phyloP scores from a whole-genome alignment of 257 asterid genomes.

The Solanum sparsipilum region DNA sequence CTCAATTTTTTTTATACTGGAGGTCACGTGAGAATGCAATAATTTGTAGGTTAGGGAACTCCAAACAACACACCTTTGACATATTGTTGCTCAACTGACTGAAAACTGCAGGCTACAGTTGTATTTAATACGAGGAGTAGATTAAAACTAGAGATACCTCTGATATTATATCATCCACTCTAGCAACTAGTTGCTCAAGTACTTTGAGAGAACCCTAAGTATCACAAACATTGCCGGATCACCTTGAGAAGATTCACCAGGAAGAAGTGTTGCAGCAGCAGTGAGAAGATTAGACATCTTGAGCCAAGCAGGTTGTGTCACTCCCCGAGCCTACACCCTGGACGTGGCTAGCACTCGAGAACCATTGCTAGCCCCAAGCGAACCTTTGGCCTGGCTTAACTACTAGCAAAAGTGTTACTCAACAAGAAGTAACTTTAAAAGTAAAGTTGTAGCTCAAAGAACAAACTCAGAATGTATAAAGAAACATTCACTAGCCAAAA shows the following conservation, averaged over 20 bases:
- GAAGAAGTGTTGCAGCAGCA: constrained; percentile 55
- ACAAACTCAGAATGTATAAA: too few species aligned
- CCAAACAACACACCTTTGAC: neutral
- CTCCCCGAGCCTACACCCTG: too few species aligned
- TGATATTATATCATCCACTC: constrained; percentile 60
- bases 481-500: too few species aligned
- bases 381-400: too few species aligned
- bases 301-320: constrained; percentile 62
- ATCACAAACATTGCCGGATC: constrained; percentile 16
- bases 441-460: too few species aligned
- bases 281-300: constrained; percentile 50
- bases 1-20: neutral
- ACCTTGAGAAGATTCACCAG: constrained; percentile 58
- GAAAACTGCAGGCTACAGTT: neutral
- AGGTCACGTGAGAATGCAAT: neutral
- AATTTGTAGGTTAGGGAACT: neutral
- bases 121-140: neutral
- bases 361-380: too few species aligned
- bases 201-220: constrained; percentile 30
- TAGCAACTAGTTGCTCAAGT: constrained; percentile 38
- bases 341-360: too few species aligned
- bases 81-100: neutral
- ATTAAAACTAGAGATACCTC: constrained; percentile 35
- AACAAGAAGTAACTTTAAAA: too few species aligned
- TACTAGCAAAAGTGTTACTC: too few species aligned